Evolutionary conservation across 768 basidiomycete genomes (phyloP).

Genomic region (Austroboletus eburneus): DNA sequence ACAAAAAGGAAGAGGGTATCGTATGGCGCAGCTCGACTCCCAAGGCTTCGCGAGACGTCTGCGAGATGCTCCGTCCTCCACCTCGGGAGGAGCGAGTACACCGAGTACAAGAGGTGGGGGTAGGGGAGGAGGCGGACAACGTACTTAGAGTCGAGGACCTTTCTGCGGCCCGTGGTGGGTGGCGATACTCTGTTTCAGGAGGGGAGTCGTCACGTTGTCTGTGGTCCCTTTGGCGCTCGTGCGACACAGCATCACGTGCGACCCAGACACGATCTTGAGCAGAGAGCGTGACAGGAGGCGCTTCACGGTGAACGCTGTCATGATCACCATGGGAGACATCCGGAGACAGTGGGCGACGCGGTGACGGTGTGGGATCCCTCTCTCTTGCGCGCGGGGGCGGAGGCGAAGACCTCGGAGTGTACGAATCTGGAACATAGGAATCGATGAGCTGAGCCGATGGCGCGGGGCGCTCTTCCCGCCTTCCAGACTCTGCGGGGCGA

Average conservation of each 20-base stretch:
- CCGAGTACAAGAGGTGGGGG: constrained; percentile 33
- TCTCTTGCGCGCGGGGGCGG: constrained; percentile 24
- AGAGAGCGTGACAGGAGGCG: constrained; percentile 14
- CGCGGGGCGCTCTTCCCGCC: constrained; percentile 26
- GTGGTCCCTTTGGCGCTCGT: constrained; percentile 20
- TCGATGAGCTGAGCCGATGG: constrained; percentile 20
- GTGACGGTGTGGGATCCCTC: constrained; percentile 17
- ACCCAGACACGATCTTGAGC: constrained; percentile 26
- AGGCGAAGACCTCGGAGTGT: constrained; percentile 22
- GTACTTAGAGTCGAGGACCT: constrained; percentile 41
- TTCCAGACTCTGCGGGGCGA: constrained; percentile 40
- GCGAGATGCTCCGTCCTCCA: constrained; percentile 31
- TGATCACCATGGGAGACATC: constrained; percentile 19
- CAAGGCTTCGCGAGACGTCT: constrained; percentile 43
- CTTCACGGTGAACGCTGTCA: constrained; percentile 20
- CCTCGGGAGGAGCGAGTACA: constrained; percentile 37
- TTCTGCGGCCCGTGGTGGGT: constrained; percentile 27
- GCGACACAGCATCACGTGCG: constrained; percentile 9
- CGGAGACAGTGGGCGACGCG: constrained; percentile 24
- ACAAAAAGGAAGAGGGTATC: constrained; percentile 31
- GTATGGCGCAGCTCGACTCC: constrained; percentile 38
- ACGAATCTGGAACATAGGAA: constrained; percentile 28
- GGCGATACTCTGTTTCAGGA: constrained; percentile 19
- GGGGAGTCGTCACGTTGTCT: constrained; percentile 25
- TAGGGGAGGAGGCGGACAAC: constrained; percentile 43